Evolutionary conservation across 305 asterid genomes (phyloP).

Genomic region (Fraxinus velutina): DNA sequence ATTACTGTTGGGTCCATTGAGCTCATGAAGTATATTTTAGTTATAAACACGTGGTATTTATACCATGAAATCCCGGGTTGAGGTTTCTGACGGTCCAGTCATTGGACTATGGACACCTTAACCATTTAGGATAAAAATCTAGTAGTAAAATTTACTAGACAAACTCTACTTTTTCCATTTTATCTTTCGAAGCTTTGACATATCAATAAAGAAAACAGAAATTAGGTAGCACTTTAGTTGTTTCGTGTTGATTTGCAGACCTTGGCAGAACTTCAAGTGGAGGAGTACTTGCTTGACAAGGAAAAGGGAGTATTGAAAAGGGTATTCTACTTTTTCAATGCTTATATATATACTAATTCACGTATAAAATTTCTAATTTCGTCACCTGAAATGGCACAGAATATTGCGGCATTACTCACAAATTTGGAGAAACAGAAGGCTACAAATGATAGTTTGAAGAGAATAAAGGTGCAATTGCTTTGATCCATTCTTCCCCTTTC

Average conservation of each 20-base stretch:
- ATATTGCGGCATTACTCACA: slow-evolving; percentile 42
- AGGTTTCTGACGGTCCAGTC: background rate
- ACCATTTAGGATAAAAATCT: background rate
- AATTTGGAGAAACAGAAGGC: slow-evolving; percentile 57
- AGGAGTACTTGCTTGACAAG: slow-evolving; percentile 50
- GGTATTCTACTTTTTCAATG: slow-evolving; percentile 40
- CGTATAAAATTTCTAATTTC: background rate
- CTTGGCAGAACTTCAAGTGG: slow-evolving; percentile 63
- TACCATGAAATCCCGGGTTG: background rate
- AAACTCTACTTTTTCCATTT: background rate
- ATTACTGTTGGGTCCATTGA: slow-evolving; percentile 4
- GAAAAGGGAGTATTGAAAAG: slow-evolving; percentile 67
- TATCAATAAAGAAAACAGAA: background rate
- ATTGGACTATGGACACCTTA: background rate
- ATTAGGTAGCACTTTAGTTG: background rate
- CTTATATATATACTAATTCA: background rate
- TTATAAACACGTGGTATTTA: background rate
- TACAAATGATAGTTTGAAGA: slow-evolving; percentile 55
- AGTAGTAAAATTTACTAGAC: background rate
- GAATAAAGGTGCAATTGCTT: slow-evolving; percentile 53
- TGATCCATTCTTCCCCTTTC: background rate
- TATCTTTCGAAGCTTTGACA: background rate
- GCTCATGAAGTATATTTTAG: background rate
- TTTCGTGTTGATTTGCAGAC: slow-evolving; percentile 43
- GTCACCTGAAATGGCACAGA: slow-evolving; percentile 32